Evolutionary conservation across 2,329 filamentous ascomycete species (phyloP), one percentile per base, ranked within the genome.

Genomic region (Cryphonectria radicalis): DNA sequence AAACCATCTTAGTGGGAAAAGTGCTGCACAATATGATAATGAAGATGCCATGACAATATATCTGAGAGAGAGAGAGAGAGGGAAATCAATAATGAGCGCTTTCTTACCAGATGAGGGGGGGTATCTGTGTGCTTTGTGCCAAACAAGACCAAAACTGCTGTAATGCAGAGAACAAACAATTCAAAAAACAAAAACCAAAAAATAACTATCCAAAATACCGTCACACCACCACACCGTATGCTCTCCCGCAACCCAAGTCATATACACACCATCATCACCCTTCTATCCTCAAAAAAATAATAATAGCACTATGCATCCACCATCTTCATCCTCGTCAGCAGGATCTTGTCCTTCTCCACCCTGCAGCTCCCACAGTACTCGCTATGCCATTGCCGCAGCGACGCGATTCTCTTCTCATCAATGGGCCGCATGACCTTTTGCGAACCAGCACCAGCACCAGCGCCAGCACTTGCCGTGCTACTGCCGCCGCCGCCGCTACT

Each of bases 281-380:
- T 65, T 28, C 43, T 50, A 65, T 50, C 42, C 28, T 22, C 13
- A n/a, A 37, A 62, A 4, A 42, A 53, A 42, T 4, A 64, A 65
- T 14, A 8, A 28, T 32, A 3, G 32, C 32, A 3, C 73, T 68
- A 78, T 53, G 64, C 66, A 43, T 70, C 73, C 8, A 74, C 77
- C 70, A 79, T 72, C 66, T 74, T 77, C 72, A 78, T 78, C 74
- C 78, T 78, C 71, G 72, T 75, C 73, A 80, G 78, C 63, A 81
- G 65, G 4, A 72, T 32, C 17, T 43, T 46, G 28, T 77, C 76
- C 72, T 80, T 81, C 75, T 90, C 88, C 14, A 77, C 78, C 74
- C 79, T 81, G 75, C 88, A 90, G 77, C 88, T 89, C 42, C 86
- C 85, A 70, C 88, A 90, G 74, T 90, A 88, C 72, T 82, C 82